Conservation (phyloP, 306 rosid genomes). For the Lupinus albus region DNA sequence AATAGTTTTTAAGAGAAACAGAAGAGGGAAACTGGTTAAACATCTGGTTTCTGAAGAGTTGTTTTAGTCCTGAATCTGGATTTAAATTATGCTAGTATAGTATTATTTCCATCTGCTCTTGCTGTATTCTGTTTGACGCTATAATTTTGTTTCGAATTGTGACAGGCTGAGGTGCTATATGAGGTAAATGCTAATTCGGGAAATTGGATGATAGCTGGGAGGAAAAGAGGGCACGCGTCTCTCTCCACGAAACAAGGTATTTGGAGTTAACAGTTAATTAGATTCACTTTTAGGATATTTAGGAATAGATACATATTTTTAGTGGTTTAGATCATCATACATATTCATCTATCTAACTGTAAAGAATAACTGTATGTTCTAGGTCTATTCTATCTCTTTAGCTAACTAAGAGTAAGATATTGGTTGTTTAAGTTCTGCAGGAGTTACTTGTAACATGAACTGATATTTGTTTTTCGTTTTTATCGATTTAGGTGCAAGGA, state of each 20-base stretch:
- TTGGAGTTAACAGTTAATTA: neutral
- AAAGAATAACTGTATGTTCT: no score
- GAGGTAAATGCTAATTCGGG: constrained; percentile 85
- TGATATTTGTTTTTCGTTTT: constrained; percentile 37
- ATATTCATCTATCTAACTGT: no score
- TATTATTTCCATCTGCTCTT: constrained; percentile 18
- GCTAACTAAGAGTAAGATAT: constrained; percentile 9
- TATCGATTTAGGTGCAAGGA: constrained; percentile 72
- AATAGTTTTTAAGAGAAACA: constrained; percentile 7
- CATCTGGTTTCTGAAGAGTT: constrained; percentile 18
- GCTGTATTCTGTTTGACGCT: constrained; percentile 17
- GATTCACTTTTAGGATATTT: no score
- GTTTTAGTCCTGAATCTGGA: constrained; percentile 26
- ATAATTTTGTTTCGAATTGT: constrained; percentile 35
- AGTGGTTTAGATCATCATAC: no score
- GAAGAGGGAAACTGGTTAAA: constrained; percentile 14
- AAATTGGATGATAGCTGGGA: constrained; percentile 98
- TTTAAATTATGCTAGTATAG: constrained; percentile 5
- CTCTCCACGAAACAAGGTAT: constrained; percentile 79
- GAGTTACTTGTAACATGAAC: constrained; percentile 23
- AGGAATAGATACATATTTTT: no score
- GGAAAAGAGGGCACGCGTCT: constrained; percentile 90
- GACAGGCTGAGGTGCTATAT: constrained; percentile 80
- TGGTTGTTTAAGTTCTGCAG: constrained; percentile 30
- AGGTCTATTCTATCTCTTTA: neutral